Conservation (phyloP, 75 land plant genomes). For the Cunninghamia lanceolata region DNA sequence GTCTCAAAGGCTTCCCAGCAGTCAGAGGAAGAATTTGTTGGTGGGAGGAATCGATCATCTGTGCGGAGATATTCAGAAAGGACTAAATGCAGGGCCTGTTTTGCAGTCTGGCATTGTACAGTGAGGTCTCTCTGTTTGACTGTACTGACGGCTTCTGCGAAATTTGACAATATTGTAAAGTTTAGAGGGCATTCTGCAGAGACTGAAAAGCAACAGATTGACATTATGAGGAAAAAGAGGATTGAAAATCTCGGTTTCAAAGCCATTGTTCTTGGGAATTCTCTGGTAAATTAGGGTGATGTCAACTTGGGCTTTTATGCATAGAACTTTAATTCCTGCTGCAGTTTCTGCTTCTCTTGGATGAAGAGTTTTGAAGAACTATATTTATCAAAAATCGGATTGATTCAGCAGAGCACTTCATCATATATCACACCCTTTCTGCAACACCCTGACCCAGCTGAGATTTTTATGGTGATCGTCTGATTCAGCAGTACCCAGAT, state of each 20-base stretch:
- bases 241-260: not conserved
- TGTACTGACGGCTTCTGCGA: constrained; percentile 6
- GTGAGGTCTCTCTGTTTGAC: constrained; percentile 8
- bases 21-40: constrained; percentile 31
- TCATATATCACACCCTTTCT: not conserved
- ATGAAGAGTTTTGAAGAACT: not conserved
- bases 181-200: constrained; percentile 43
- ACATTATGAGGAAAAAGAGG: not conserved
- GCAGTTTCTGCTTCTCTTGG: not conserved
- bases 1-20: constrained; percentile 50
- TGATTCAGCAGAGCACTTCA: not conserved
- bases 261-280: not conserved
- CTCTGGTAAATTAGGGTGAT: not conserved
- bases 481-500: not conserved
- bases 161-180: constrained; percentile 37
- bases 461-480: not conserved
- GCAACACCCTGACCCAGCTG: not conserved
- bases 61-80: constrained; percentile 37
- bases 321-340: not conserved
- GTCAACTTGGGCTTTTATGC: not conserved
- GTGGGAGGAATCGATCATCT: constrained; percentile 45
- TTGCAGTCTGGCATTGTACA: constrained; percentile 34
- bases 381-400: not conserved
- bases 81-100: constrained; percentile 50
- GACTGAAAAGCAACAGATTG: constrained; percentile 1